These are phyloP conservation scores for Hymenoscyphus linearis DNA, from an alignment of 2,329 filamentous ascomycete species.

Conservation along the genomic window DNA sequence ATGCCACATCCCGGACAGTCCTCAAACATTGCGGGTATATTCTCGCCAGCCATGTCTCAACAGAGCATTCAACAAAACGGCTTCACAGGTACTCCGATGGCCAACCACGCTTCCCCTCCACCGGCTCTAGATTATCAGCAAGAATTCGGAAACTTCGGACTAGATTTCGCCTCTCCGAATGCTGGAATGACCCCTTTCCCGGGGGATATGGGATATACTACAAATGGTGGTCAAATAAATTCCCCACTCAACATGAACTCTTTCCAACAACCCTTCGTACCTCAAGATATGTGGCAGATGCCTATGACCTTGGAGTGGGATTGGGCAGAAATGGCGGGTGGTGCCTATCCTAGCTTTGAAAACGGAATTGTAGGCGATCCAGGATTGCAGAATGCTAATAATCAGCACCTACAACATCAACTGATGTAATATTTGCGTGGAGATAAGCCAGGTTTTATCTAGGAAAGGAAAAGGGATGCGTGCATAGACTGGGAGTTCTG, in stretches of 20 bases:
- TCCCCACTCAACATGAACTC: slow-evolving; percentile 33
- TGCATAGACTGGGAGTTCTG: slow-evolving; percentile 2
- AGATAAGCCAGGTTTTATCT: neutral
- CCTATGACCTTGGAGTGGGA: slow-evolving; percentile 88
- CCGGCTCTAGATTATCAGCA: slow-evolving; percentile 2
- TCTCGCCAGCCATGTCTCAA: slow-evolving; percentile 24
- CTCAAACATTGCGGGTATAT: slow-evolving; percentile 25
- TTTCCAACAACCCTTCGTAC: slow-evolving; percentile 83
- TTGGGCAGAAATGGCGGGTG: slow-evolving; percentile 64
- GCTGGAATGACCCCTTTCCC: slow-evolving; percentile 26
- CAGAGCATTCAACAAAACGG: slow-evolving; percentile 27
- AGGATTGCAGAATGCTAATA: slow-evolving; percentile 20
- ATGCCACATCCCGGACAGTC: slow-evolving; percentile 21
- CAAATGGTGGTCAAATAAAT: slow-evolving; percentile 28
- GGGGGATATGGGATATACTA: slow-evolving; percentile 22
- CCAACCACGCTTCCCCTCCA: slow-evolving; percentile 19
- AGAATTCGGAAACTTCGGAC: slow-evolving; percentile 23
- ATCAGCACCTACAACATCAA: slow-evolving; percentile 25
- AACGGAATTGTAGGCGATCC: slow-evolving; percentile 42
- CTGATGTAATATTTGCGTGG: slow-evolving; percentile 10
- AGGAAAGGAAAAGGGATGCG: neutral
- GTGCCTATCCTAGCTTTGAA: slow-evolving; percentile 57
- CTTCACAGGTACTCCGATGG: slow-evolving; percentile 22
- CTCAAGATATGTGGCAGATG: slow-evolving; percentile 91
- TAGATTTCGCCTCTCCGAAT: slow-evolving; percentile 24